phyloP scores from a whole-genome alignment of 257 asterid genomes.

The Solanum chiquidenum region DNA sequence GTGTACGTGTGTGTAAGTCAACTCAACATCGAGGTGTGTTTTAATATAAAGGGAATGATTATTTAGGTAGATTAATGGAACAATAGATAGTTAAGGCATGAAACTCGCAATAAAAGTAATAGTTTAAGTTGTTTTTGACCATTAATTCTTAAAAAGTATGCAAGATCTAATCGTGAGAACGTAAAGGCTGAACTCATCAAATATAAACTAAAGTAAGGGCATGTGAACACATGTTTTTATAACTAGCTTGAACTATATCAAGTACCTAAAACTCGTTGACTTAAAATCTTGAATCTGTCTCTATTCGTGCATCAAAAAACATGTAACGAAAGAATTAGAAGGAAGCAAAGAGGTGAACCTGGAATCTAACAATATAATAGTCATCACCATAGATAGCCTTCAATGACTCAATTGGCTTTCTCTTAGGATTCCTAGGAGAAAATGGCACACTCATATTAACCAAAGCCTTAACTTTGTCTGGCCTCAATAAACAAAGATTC shows the following conservation, averaged over 20 bases:
- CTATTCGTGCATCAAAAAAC: too few relatives aligned
- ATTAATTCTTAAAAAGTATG: too few relatives aligned
- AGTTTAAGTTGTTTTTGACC: too few relatives aligned
- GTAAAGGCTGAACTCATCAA: background rate
- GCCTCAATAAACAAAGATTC: slow-evolving; percentile 34
- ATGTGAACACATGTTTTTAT: background rate
- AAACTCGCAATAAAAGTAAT: too few relatives aligned
- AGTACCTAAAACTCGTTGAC: background rate
- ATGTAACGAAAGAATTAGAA: background rate
- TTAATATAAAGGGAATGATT: too few relatives aligned
- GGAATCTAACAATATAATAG: slow-evolving; percentile 46
- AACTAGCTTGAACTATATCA: background rate
- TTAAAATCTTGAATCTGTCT: background rate
- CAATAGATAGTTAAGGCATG: too few relatives aligned
- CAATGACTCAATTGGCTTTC: slow-evolving; percentile 14
- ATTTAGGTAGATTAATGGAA: too few relatives aligned
- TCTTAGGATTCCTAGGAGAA: slow-evolving; percentile 19
- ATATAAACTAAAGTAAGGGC: background rate
- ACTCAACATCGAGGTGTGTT: too few relatives aligned
- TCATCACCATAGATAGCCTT: slow-evolving; percentile 31
- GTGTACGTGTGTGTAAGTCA: too few relatives aligned
- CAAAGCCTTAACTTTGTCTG: slow-evolving; percentile 33
- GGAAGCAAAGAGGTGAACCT: slow-evolving; percentile 9
- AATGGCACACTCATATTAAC: slow-evolving; percentile 33
- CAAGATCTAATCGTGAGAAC: too few relatives aligned